Evolutionary conservation across 2,329 filamentous ascomycete genomes (phyloP).

Genomic region (Arthrobotrys conoides): DNA sequence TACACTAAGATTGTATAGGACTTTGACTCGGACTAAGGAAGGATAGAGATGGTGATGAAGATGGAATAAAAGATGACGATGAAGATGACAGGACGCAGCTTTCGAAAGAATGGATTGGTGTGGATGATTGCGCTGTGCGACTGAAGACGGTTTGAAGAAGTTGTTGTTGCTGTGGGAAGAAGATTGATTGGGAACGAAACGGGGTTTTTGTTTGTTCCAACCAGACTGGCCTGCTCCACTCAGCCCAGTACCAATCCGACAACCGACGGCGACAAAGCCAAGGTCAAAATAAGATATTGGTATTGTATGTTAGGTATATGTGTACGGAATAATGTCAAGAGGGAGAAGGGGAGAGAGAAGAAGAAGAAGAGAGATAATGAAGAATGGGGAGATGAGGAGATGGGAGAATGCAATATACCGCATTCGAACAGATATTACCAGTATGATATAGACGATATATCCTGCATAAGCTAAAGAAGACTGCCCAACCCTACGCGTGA

Average conservation of each 20-base stretch:
- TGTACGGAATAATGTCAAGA: too few relatives aligned
- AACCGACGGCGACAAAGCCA: neutral
- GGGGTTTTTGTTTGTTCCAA: constrained; percentile 7
- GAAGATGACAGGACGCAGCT: neutral
- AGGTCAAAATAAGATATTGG: too few relatives aligned
- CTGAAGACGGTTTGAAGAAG: neutral
- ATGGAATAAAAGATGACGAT: constrained; percentile 5
- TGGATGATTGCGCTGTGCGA: neutral
- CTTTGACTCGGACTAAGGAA: neutral
- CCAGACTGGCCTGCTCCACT: too few relatives aligned
- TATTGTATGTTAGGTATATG: too few relatives aligned
- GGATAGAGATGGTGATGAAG: neutral
- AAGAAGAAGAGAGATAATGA: too few relatives aligned
- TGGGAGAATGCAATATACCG: neutral
- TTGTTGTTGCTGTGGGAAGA: constrained; percentile 29
- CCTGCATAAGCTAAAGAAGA: neutral
- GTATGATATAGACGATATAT: neutral
- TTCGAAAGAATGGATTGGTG: constrained; percentile 9
- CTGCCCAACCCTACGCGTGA: constrained; percentile 2
- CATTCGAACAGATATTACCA: neutral
- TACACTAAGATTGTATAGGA: constrained; percentile 3
- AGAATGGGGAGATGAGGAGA: neutral
- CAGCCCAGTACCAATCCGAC: too few relatives aligned
- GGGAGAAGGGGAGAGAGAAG: neutral
- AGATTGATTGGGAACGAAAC: constrained; percentile 26